Evolutionary conservation across 2,329 filamentous ascomycete genomes (phyloP).

Genomic region (Emergomyces africanus): DNA sequence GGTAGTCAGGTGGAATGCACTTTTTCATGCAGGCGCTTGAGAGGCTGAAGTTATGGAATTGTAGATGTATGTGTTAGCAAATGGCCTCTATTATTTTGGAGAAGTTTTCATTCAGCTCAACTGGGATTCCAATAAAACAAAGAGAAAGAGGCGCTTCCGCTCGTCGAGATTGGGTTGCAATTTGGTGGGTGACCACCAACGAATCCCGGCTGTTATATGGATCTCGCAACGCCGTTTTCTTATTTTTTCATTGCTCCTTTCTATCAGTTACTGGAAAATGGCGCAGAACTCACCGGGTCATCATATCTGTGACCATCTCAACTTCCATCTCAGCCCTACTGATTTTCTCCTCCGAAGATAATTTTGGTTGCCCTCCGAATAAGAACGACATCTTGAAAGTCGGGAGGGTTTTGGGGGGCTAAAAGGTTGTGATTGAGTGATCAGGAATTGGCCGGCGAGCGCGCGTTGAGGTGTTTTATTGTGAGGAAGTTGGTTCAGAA

Average conservation of each 20-base stretch:
- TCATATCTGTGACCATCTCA: constrained; percentile 96
- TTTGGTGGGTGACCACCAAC: no score
- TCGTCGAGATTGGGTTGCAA: not conserved
- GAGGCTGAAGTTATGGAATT: constrained; percentile 36
- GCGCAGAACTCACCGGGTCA: constrained; percentile 61
- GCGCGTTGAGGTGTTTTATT: not conserved
- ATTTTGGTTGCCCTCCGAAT: constrained; percentile 62
- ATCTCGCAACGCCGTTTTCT: not conserved
- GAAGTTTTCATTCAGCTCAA: not conserved
- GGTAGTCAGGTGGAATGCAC: constrained; percentile 85
- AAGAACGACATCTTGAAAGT: constrained; percentile 54
- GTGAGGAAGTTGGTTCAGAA: not conserved
- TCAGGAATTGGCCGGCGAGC: not conserved
- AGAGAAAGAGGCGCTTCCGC: not conserved
- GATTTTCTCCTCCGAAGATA: constrained; percentile 94
- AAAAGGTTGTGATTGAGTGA: not conserved
- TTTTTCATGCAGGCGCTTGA: constrained; percentile 88
- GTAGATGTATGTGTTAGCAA: not conserved
- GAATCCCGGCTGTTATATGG: not conserved
- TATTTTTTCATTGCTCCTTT: not conserved
- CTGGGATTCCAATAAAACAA: not conserved
- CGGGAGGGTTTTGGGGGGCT: not conserved
- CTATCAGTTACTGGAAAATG: not conserved
- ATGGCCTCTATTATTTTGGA: not conserved
- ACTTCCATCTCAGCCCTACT: constrained; percentile 92